Base-by-base conservation (phyloP, 2,329 filamentous ascomycete species). In the Stagonosporopsis vannaccii region DNA sequence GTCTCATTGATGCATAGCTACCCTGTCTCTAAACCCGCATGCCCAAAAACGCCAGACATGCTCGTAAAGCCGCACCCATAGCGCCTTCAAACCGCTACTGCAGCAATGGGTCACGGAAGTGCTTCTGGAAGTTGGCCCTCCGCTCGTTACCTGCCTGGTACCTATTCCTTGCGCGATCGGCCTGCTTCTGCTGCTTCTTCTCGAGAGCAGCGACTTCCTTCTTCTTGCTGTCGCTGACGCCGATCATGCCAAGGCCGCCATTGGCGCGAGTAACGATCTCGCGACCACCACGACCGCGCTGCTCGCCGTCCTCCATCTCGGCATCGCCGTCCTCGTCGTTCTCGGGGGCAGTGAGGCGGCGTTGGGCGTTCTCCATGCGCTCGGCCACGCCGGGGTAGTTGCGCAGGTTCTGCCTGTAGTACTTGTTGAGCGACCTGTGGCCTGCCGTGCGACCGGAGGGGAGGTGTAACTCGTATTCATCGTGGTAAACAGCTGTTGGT, bases 391-490 rank as follows among this genome's bases (percentile, higher is more conserved):
- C 88, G 2, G 92, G 92, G 74, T 97, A 89, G 75, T 87, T 90
- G 76, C 90, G 87, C 39, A 99, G 82, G 77, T 98, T 98, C 79
- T 99, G 95, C 57, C 91, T 88, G 80, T 88, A 99, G 79, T 98
- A 98, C 65, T 85, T 88, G 71, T 90, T 89, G 50, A 97, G 79
- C 7, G 91, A 95, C 43, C 95, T 87, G 75, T 99, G 95, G 35
- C 95, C 95, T 33, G 96, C 92, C 7, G 90, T 90, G 59, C 90
- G 89, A 49, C 95, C 95, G 4, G 90, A 92, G 1, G 95, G 95
- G 12, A 99, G 85, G 71, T 99, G 92, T 49, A 99, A 84, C 76
- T 98, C 95, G 69, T 91, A 93, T 40, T 99, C 95, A 67, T 96
- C 91, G 71, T 96, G 88, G 75, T 96, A 97, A 20, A 91, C 90